These are phyloP conservation scores for Oryza nivara DNA, from an alignment of 176 grass and related monocot genomes.

Conservation along the genomic window DNA sequence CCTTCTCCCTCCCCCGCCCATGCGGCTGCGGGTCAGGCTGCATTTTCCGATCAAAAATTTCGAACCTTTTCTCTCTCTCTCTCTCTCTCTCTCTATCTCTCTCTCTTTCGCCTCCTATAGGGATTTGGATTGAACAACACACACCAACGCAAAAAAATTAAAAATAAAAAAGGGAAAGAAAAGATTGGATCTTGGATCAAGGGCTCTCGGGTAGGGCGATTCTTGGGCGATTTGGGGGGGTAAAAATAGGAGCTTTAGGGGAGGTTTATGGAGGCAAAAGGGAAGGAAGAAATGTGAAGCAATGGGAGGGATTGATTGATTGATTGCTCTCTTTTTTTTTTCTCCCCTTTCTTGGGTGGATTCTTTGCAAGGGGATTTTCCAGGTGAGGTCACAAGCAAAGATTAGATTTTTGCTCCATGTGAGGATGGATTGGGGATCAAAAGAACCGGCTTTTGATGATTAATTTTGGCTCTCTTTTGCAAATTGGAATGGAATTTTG, in stretches of 20 bases:
- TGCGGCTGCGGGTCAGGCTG: constrained; percentile 59
- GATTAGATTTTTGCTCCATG: constrained; percentile 38
- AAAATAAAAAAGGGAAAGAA: background rate
- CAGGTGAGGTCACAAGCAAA: constrained; percentile 43
- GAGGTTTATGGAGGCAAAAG: constrained; percentile 16
- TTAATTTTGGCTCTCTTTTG: background rate
- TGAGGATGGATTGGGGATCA: constrained; percentile 20
- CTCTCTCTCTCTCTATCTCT: too few species aligned
- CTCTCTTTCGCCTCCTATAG: too few species aligned
- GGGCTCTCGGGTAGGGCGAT: constrained; percentile 22
- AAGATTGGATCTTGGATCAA: constrained; percentile 40
- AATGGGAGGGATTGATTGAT: constrained; percentile 37
- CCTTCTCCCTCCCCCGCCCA: constrained; percentile 47
- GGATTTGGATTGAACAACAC: constrained; percentile 34
- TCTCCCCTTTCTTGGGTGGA: constrained; percentile 23
- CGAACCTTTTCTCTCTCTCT: background rate
- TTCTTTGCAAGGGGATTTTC: constrained; percentile 47
- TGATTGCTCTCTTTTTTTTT: background rate
- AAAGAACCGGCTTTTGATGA: constrained; percentile 19
- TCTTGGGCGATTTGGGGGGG: constrained; percentile 13
- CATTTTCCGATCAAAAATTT: constrained; percentile 47
- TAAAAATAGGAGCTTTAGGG: constrained; percentile 29
- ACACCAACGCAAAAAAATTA: background rate
- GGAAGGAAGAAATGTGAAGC: constrained; percentile 32
- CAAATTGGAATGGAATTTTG: constrained; percentile 46